Conservation (phyloP, 768 basidiomycete species). For the Lactarius pseudohatsudake region DNA sequence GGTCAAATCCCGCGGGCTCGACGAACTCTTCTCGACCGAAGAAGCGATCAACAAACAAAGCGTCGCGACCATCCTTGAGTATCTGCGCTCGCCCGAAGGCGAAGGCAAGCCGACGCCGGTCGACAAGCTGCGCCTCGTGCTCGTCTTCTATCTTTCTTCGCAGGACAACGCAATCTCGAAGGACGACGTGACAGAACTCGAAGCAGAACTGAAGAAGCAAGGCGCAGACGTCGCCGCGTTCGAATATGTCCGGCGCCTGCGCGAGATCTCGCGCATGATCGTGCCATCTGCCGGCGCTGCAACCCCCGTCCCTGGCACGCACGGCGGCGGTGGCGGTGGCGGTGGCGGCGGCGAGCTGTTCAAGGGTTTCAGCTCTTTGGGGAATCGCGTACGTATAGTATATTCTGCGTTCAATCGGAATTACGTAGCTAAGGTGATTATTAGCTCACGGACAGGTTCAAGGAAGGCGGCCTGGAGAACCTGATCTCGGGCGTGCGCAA, state of each 20-base stretch:
- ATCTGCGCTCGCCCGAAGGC: conserved; percentile 70
- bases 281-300: conserved; percentile 61
- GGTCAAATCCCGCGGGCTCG: conserved; percentile 91
- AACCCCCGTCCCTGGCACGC: conserved; percentile 60
- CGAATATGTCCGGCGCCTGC: conserved; percentile 87
- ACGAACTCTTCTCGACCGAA: conserved; percentile 97
- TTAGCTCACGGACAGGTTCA: conserved; percentile 87
- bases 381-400: conserved; percentile 68
- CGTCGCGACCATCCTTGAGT: conserved; percentile 77
- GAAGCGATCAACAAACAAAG: conserved; percentile 89
- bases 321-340: conserved; percentile 46
- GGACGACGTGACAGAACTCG: conserved; percentile 86
- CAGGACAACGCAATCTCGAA: conserved; percentile 78
- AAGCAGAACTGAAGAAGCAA: conserved; percentile 78
- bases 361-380: conserved; percentile 89
- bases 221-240: conserved; percentile 83
- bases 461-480: conserved; percentile 96
- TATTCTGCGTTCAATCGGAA: background rate
- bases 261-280: conserved; percentile 93
- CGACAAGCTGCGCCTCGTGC: conserved; percentile 90
- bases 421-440: background rate
- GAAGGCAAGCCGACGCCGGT: conserved; percentile 64
- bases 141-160: conserved; percentile 93
- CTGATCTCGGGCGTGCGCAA: conserved; percentile 97
- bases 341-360: conserved; percentile 81